These are phyloP conservation scores for Echinochloa phyllopogon DNA, from an alignment of 176 grass and related monocot genomes.

Conservation along the genomic window DNA sequence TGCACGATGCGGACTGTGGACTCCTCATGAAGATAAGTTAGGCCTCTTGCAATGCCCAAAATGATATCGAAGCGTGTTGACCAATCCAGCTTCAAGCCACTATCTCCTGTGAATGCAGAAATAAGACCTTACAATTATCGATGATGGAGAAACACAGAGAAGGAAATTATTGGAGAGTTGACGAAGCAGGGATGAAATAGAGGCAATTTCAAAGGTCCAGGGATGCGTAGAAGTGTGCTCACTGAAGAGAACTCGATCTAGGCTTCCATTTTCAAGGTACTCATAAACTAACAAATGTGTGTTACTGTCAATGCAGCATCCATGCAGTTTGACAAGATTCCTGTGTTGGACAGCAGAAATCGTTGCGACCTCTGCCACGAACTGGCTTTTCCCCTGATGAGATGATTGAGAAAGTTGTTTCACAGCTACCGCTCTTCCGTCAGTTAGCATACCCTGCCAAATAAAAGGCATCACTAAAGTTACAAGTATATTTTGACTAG, in stretches of 20 bases:
- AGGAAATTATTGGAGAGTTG: not conserved
- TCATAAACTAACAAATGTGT: constrained; percentile 68
- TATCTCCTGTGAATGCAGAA: constrained; percentile 37
- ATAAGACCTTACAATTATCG: not conserved
- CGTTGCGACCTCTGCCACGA: constrained; percentile 60
- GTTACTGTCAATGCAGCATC: constrained; percentile 64
- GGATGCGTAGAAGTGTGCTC: not conserved
- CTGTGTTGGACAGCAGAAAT: constrained; percentile 55
- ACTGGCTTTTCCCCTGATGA: constrained; percentile 61
- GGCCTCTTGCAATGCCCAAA: constrained; percentile 60
- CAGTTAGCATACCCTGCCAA: constrained; percentile 51
- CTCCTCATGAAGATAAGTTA: constrained; percentile 74
- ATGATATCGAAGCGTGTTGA: constrained; percentile 59
- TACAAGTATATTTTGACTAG: not conserved
- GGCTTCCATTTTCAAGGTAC: constrained; percentile 70
- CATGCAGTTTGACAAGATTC: constrained; percentile 61
- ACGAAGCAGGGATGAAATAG: not conserved
- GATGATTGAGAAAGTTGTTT: constrained; percentile 69
- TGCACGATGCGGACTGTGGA: constrained; percentile 65
- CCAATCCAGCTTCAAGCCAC: constrained; percentile 59
- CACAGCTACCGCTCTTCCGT: constrained; percentile 67
- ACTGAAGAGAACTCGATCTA: constrained; percentile 77
- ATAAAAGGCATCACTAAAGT: not conserved
- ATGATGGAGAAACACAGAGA: not conserved
- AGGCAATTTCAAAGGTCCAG: not conserved